Evolutionary conservation across 257 asterid species (phyloP), one percentile per base, ranked within the genome.

Genomic region (Scutellaria galericulata): DNA sequence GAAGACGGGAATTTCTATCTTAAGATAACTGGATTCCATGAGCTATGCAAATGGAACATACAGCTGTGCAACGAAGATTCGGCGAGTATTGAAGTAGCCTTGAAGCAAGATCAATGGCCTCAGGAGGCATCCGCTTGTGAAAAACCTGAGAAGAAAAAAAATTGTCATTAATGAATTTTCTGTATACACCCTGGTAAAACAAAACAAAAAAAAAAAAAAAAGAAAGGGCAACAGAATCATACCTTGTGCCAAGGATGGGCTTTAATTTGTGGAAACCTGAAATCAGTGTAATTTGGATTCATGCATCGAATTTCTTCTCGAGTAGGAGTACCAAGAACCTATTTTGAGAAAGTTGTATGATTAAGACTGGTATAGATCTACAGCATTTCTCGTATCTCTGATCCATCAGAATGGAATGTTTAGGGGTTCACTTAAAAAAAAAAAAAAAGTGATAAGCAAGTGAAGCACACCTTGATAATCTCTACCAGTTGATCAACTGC

Each of bases 241-340:
- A 80, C 84, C 72, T 80, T 80, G 83, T 93, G 97, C 98, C 98
- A 92, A 10, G 98, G 97, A 84, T 92, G 97, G 59, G 97, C 96
- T 85, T 92, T 92, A 39, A 83, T 90, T 76, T 93, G 97, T 67
- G 96, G 98, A 78, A 93, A 90, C 78, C 95, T 89, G 83, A 90
- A 93, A 81, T 90, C 97, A 1, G 91, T 84, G 72, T 93, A 93
- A 80, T 89, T 90, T 41, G 97, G 97, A 75, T 93, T 90, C 97
- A 93, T 93, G 72, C 97, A 90, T 75, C 95, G 92, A 71, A 93
- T 87, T 81, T 93, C 98, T 75, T 93, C 98, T 62, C 98, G 84
- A 54, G 97, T 93, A 59, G 98, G 98, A 57, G 98, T 93, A 74
- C 98, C 98, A 72, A 93, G 93, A 53, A 93, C 98, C 98, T 92